These are phyloP conservation scores for Globisporangium echinulatum DNA, from an alignment of 352 stramenopile species.

Conservation along the genomic window DNA sequence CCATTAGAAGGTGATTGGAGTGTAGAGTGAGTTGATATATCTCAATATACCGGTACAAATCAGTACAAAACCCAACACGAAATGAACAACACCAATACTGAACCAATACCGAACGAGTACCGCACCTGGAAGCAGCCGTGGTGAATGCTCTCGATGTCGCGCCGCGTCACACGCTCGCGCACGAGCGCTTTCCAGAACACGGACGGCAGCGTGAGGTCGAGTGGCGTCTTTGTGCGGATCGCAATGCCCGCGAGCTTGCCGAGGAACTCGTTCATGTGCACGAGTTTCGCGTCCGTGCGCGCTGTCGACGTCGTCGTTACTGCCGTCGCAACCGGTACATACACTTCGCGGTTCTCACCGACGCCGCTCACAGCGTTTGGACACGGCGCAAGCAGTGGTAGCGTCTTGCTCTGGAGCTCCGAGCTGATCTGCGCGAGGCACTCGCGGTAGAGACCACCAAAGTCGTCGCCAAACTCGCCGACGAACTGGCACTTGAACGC, in stretches of 20 bases:
- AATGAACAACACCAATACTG: no score
- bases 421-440: slow-evolving; percentile 84
- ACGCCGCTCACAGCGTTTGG: slow-evolving; percentile 82
- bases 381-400: slow-evolving; percentile 84
- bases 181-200: slow-evolving; percentile 93
- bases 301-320: slow-evolving; percentile 26
- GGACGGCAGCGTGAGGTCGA: slow-evolving; percentile 88
- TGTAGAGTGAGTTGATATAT: background rate
- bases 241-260: slow-evolving; percentile 93
- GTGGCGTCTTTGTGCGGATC: slow-evolving; percentile 89
- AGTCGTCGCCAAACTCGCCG: slow-evolving; percentile 88
- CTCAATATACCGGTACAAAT: no score
- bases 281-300: slow-evolving; percentile 32
- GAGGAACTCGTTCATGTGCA: slow-evolving; percentile 92
- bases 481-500: slow-evolving; percentile 91
- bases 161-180: slow-evolving; percentile 52
- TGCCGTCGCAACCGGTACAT: slow-evolving; percentile 62
- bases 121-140: slow-evolving; percentile 64
- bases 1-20: no score
- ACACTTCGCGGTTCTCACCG: slow-evolving; percentile 87
- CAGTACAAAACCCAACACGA: no score
- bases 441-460: slow-evolving; percentile 87
- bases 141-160: slow-evolving; percentile 85
- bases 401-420: slow-evolving; percentile 76
- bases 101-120: no score